Percentiles rank a stretch among this genome's conserved stretches.
Conservation (phyloP, 257 asterid genomes). For the Lycium barbarum region DNA sequence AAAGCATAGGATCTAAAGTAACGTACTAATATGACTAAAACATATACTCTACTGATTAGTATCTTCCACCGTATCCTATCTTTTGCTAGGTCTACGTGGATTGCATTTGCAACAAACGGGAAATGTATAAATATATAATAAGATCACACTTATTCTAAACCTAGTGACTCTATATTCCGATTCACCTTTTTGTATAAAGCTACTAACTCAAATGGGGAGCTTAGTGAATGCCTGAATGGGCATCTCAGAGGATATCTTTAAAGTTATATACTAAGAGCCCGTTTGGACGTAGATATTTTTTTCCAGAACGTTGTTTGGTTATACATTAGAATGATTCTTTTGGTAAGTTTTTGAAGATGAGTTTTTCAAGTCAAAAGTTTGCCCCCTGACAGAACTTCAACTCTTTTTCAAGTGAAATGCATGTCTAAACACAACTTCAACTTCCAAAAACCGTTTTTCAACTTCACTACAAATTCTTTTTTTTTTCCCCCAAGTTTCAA, state of each 20-base stretch:
- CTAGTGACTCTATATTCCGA: background rate
- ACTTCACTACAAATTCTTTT: no score
- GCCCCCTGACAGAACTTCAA: no score
- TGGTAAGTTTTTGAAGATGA: no score
- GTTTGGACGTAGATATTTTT: no score
- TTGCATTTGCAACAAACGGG: background rate
- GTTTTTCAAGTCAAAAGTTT: no score
- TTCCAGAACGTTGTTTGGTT: no score
- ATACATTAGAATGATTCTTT: no score
- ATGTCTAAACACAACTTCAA: no score
- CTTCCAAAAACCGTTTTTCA: no score
- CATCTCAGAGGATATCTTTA: background rate
- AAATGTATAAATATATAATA: background rate
- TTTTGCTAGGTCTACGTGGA: background rate
- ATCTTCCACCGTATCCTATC: background rate
- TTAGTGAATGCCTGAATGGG: background rate
- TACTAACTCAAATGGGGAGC: background rate
- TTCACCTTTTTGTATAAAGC: background rate
- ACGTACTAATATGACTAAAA: background rate
- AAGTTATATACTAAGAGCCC: background rate
- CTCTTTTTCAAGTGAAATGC: no score
- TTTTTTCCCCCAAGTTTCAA: no score
- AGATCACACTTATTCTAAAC: background rate
- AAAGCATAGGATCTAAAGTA: background rate
- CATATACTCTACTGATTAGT: background rate